phyloP scores from a whole-genome alignment of 345 rosid species.

The Gynandropsis gynandra region DNA sequence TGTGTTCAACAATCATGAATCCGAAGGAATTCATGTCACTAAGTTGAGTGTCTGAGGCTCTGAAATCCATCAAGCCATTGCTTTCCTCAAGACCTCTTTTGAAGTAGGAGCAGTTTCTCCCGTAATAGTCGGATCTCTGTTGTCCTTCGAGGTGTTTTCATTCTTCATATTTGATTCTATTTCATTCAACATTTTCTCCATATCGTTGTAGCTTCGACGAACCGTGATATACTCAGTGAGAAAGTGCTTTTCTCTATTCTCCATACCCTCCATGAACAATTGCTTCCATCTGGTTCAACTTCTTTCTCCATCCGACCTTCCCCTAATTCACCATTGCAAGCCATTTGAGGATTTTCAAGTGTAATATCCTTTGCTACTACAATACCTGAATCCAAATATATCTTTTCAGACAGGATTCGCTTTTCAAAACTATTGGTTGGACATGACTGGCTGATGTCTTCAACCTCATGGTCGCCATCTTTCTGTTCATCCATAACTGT shows the following conservation, averaged over 20 bases:
- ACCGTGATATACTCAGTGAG: constrained; percentile 60
- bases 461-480: too few relatives aligned
- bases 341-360: constrained; percentile 13
- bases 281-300: too few relatives aligned
- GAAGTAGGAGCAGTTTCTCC: too few relatives aligned
- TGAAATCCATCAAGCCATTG: constrained; percentile 23
- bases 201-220: constrained; percentile 67
- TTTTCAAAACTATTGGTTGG: constrained; percentile 14
- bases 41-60: constrained; percentile 30
- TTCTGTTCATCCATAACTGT: too few relatives aligned
- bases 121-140: too few relatives aligned
- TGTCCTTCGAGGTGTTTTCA: too few relatives aligned
- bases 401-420: constrained; percentile 17
- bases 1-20: too few relatives aligned
- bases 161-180: constrained; percentile 39
- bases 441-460: too few relatives aligned
- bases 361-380: constrained; percentile 7
- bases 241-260: constrained; percentile 53
- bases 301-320: too few relatives aligned
- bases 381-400: background rate
- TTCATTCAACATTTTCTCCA: constrained; percentile 57
- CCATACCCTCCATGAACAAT: too few relatives aligned
- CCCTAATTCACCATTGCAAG: too few relatives aligned
- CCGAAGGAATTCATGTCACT: too few relatives aligned
- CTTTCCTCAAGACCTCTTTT: constrained; percentile 53